A percentile compares a stretch with the other conserved stretches of the same genome.
Conservation (phyloP, 164 flowering plant species). For the Buxus sempervirens region DNA sequence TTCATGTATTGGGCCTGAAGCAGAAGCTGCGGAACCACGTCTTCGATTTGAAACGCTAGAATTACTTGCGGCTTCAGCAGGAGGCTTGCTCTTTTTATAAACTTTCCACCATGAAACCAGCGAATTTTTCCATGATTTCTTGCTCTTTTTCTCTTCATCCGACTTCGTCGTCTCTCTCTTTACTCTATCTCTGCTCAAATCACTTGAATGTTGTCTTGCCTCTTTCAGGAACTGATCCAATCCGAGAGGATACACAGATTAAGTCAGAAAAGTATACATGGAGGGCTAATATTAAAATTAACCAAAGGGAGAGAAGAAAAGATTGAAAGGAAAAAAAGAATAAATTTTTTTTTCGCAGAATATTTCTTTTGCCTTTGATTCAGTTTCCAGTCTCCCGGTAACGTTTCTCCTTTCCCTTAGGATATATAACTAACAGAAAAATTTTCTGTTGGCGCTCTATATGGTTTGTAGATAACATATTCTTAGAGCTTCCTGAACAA, state of each 20-base stretch:
- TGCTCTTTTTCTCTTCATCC: slow-evolving; percentile 23
- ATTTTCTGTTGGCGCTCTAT: neutral
- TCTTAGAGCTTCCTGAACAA: neutral
- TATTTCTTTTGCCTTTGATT: no score
- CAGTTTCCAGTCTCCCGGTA: no score
- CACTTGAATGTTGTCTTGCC: slow-evolving; percentile 33
- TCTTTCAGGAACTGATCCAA: slow-evolving; percentile 49
- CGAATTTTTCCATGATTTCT: slow-evolving; percentile 46
- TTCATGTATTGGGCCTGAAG: slow-evolving; percentile 42
- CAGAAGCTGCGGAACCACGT: slow-evolving; percentile 11
- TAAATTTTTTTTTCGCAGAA: no score
- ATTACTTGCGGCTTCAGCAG: slow-evolving; percentile 1
- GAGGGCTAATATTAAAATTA: no score
- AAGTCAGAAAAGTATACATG: no score
- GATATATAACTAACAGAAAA: neutral
- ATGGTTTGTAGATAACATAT: neutral
- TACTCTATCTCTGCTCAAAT: no score
- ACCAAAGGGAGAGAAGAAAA: no score
- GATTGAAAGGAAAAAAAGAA: no score
- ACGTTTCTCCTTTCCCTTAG: neutral
- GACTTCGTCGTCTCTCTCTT: slow-evolving; percentile 4
- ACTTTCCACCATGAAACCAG: slow-evolving; percentile 49
- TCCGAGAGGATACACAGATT: neutral
- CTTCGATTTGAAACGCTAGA: slow-evolving; percentile 18
- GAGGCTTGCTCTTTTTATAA: slow-evolving; percentile 30